Percentiles rank a stretch among this genome's conserved stretches.
Evolutionary conservation across 1,139 yeast species (phyloP).

Genomic region (Debaryomyces fabryi): DNA sequence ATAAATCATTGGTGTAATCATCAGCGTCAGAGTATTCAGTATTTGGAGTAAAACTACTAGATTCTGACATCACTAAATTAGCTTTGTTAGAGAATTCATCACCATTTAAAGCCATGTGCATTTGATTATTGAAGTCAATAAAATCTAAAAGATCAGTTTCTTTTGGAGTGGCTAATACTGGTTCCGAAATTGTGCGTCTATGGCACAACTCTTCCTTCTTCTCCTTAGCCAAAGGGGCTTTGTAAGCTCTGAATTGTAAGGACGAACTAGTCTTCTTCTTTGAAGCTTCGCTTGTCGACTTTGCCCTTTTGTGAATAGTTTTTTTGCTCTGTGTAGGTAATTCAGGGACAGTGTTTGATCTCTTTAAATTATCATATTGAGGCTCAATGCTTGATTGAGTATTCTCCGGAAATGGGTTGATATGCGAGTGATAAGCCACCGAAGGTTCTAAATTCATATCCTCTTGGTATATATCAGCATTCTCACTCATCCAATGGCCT

Average conservation of each 20-base stretch:
- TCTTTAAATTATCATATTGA: neutral
- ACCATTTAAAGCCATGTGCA: constrained; percentile 17
- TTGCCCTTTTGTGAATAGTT: constrained; percentile 18
- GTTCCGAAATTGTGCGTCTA: constrained; percentile 29
- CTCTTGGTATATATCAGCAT: neutral
- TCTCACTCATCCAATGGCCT: constrained; percentile 5
- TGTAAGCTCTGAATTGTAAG: constrained; percentile 44
- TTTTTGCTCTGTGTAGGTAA: constrained; percentile 1
- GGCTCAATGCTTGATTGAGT: neutral
- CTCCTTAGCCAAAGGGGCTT: constrained; percentile 22
- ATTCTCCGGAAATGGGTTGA: constrained; percentile 1
- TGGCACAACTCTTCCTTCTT: constrained; percentile 21
- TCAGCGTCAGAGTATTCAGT: constrained; percentile 29
- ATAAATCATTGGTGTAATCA: constrained; percentile 15
- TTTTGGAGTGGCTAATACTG: constrained; percentile 11
- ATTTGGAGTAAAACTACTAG: constrained; percentile 23
- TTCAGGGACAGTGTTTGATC: constrained; percentile 2
- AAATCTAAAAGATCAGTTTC: constrained; percentile 30
- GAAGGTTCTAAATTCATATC: neutral
- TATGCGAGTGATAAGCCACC: constrained; percentile 9
- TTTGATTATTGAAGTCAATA: constrained; percentile 35
- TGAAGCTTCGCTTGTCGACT: constrained; percentile 23
- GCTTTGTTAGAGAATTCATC: constrained; percentile 5
- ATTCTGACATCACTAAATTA: constrained; percentile 1
- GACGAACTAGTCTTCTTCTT: constrained; percentile 31